phyloP scores from a whole-genome alignment of 495 filamentous ascomycete species.

The Aspergillus heteromorphus region DNA sequence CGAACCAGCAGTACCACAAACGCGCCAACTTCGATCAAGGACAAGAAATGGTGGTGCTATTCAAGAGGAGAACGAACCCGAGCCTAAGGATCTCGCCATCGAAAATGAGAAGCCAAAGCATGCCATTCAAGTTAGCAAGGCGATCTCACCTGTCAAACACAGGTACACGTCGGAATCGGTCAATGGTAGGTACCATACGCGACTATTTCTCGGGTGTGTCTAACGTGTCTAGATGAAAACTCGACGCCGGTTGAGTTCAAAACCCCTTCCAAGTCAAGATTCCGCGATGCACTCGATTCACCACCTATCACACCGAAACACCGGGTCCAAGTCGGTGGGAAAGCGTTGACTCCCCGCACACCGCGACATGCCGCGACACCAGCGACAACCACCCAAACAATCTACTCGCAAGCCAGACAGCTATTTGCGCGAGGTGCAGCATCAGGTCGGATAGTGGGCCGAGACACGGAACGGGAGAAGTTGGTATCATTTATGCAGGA shows the following conservation, averaged over 20 bases:
- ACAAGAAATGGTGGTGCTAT: slow-evolving; percentile 20
- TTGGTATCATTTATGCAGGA: slow-evolving; percentile 63
- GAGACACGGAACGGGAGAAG: slow-evolving; percentile 71
- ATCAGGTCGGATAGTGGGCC: slow-evolving; percentile 72
- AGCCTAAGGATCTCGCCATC: slow-evolving; percentile 16
- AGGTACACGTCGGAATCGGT: slow-evolving; percentile 29
- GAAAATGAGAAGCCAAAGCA: slow-evolving; percentile 24
- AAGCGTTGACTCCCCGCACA: slow-evolving; percentile 60
- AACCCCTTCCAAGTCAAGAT: slow-evolving; percentile 62
- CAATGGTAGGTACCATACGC: slow-evolving; percentile 23
- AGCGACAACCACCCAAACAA: slow-evolving; percentile 50
- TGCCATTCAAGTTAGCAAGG: slow-evolving; percentile 24
- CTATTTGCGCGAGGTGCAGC: slow-evolving; percentile 75
- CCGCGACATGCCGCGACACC: slow-evolving; percentile 52
- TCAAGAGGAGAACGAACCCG: not conserved
- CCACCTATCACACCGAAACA: slow-evolving; percentile 65
- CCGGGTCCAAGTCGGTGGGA: slow-evolving; percentile 56
- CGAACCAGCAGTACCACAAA: slow-evolving; percentile 11
- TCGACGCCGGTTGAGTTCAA: slow-evolving; percentile 32
- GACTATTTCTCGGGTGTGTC: not conserved
- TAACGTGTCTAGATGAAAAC: slow-evolving; percentile 25
- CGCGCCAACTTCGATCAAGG: slow-evolving; percentile 35
- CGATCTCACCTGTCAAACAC: slow-evolving; percentile 27
- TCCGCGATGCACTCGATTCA: slow-evolving; percentile 58
- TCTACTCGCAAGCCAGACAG: slow-evolving; percentile 84